Percentiles rank a stretch among this genome's conserved stretches.
Conservation (phyloP, 371 early-diverging fungal species). For the Mortierella sp. region DNA sequence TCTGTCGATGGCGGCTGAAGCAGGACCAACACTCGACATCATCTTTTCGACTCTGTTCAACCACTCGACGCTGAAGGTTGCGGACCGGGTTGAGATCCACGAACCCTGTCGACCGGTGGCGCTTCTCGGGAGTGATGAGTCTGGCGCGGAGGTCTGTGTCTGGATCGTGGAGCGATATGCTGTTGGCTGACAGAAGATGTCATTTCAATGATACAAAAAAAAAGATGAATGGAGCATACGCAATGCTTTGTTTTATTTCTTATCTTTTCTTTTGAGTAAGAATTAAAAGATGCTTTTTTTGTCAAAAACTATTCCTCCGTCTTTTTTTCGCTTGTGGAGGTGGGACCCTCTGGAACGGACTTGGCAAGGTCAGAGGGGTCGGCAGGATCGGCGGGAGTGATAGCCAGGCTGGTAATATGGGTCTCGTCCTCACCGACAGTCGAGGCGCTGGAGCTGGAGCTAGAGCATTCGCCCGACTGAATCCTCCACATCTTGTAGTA, state of each 20-base stretch:
- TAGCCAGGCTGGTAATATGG: background rate
- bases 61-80: slow-evolving; percentile 33
- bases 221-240: background rate
- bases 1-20: background rate
- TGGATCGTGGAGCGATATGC: slow-evolving; percentile 45
- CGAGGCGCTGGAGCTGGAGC: background rate
- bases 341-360: background rate
- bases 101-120: slow-evolving; percentile 36
- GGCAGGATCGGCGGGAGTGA: background rate
- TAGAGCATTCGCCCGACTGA: background rate
- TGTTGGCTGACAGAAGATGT: slow-evolving; percentile 9
- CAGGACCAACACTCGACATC: slow-evolving; percentile 9
- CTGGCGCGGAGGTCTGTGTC: background rate
- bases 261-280: too few species aligned
- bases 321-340: too few species aligned
- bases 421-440: background rate
- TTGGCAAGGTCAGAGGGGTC: too few species aligned
- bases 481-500: slow-evolving; percentile 36
- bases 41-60: slow-evolving; percentile 45
- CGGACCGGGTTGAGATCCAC: slow-evolving; percentile 48
- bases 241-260: background rate
- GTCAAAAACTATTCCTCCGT: background rate
- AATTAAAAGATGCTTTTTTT: too few species aligned
- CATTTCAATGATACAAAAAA: background rate
- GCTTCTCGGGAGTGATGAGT: background rate